These are phyloP conservation scores for Bruguiera hainesii DNA, from an alignment of 441 rosid species.

Conservation along the genomic window DNA sequence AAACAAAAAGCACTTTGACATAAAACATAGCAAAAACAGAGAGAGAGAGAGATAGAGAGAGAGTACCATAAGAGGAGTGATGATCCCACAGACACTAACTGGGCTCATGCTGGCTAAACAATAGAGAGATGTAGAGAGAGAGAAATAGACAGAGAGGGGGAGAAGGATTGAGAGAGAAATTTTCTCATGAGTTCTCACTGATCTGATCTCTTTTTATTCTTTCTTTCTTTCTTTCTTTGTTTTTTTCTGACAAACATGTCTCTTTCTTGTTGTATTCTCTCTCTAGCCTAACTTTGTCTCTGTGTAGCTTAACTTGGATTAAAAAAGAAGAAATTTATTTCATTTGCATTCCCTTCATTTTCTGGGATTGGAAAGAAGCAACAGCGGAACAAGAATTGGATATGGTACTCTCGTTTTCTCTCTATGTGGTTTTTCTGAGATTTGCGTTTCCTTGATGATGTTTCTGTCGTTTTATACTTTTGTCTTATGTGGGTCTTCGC, in stretches of 20 bases:
- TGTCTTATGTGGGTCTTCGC: not conserved
- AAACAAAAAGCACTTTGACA: not conserved
- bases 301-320: not conserved
- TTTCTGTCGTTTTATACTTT: not conserved
- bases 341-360: conserved; percentile 10
- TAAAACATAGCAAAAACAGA: not conserved
- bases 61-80: conserved; percentile 20
- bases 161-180: not conserved
- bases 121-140: conserved; percentile 18
- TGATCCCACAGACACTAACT: not conserved
- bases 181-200: conserved; percentile 22
- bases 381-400: not conserved
- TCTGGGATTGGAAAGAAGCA: conserved; percentile 12
- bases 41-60: conserved; percentile 11
- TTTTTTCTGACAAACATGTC: not conserved
- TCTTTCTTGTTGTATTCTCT: not conserved
- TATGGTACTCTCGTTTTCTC: conserved; percentile 3
- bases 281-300: not conserved
- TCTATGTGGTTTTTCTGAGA: not conserved
- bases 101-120: not conserved
- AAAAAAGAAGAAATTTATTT: not conserved
- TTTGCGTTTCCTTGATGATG: not conserved
- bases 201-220: conserved; percentile 18
- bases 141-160: not conserved
- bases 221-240: conserved; percentile 6